A percentile compares a stretch with the other conserved stretches of the same genome.
Conservation (phyloP, 257 asterid species). For the Solanum gracilifrons region DNA sequence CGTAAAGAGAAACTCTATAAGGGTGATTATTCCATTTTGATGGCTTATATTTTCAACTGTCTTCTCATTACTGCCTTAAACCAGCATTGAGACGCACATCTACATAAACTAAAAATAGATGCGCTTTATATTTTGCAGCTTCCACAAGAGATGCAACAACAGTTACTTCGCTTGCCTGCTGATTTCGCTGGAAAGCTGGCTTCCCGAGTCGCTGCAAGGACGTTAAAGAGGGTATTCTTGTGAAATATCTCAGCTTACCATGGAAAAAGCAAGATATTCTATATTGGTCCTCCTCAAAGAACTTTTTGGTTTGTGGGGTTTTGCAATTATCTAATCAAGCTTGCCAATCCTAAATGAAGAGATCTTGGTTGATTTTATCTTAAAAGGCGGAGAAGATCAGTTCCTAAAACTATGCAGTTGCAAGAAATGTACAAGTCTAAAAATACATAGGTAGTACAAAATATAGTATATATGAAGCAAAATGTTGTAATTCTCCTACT, state of each 20-base stretch:
- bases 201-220: conserved; percentile 74
- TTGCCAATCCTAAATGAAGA: background rate
- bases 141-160: conserved; percentile 62
- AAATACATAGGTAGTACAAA: background rate
- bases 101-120: too few species aligned
- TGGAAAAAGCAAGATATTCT: background rate
- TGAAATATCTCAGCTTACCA: conserved; percentile 7
- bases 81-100: background rate
- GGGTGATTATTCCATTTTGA: background rate
- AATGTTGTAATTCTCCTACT: background rate
- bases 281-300: background rate
- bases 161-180: conserved; percentile 53
- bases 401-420: background rate
- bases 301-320: background rate
- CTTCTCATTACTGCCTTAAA: background rate
- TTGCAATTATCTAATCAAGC: background rate
- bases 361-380: background rate
- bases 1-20: background rate
- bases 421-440: background rate
- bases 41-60: background rate
- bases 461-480: background rate
- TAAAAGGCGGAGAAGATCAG: background rate
- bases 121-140: conserved; percentile 38
- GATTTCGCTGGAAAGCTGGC: conserved; percentile 54
- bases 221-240: conserved; percentile 47